phyloP scores from a whole-genome alignment of 2,329 filamentous ascomycete species.

The Tympanopsis confertula region DNA sequence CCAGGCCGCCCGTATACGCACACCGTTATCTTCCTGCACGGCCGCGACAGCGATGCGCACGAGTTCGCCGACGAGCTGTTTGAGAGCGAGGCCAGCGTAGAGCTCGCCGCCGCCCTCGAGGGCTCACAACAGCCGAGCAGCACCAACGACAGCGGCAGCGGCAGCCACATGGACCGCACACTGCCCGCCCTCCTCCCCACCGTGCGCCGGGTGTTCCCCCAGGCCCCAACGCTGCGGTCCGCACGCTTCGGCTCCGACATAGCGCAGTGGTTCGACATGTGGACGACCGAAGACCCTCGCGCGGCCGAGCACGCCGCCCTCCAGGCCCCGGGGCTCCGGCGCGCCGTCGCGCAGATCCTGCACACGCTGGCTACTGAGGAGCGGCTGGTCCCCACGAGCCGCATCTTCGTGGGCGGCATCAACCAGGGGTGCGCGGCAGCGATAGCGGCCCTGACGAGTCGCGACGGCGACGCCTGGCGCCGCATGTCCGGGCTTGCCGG shows the following conservation, averaged over 20 bases:
- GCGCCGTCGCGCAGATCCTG: constrained; percentile 9
- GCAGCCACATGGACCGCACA: constrained; percentile 6
- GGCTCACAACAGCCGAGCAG: constrained; percentile 6
- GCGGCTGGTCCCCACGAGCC: constrained; percentile 6
- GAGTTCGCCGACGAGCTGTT: constrained; percentile 28
- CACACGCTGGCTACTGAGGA: constrained; percentile 11
- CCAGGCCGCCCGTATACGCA: constrained; percentile 22
- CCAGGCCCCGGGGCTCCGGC: constrained; percentile 10
- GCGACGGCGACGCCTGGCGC: too few relatives aligned
- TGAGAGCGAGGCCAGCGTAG: constrained; percentile 17
- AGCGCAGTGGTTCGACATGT: constrained; percentile 18
- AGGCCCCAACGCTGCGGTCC: constrained; percentile 7
- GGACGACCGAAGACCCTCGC: constrained; percentile 6
- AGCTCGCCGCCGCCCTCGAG: constrained; percentile 4
- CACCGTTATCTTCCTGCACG: constrained; percentile 33
- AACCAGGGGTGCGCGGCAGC: constrained; percentile 17
- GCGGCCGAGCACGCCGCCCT: constrained; percentile 8
- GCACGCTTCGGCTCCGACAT: constrained; percentile 9
- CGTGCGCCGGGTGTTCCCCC: constrained; percentile 17
- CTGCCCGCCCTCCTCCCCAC: constrained; percentile 11
- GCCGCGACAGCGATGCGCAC: constrained; percentile 22
- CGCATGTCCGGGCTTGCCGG: constrained; percentile 13
- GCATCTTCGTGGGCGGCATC: constrained; percentile 17
- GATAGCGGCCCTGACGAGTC: constrained; percentile 6
- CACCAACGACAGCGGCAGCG: constrained; percentile 4